These are phyloP conservation scores for Aspergillus neotritici DNA, from an alignment of 2,329 filamentous ascomycete species.

Conservation along the genomic window DNA sequence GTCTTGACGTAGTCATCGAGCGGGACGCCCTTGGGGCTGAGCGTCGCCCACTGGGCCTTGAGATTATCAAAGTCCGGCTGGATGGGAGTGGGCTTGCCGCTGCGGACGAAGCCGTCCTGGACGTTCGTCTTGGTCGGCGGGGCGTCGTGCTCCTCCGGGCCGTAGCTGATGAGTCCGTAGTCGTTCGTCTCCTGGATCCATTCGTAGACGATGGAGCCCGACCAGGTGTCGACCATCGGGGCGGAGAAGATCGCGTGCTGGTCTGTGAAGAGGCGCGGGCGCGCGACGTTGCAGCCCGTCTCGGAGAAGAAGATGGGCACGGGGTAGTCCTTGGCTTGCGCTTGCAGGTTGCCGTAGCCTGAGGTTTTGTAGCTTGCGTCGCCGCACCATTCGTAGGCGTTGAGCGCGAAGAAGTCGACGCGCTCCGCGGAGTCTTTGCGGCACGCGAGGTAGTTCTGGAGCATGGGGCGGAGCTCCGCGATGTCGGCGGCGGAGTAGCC, in stretches of 20 bases:
- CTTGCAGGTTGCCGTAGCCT: slow-evolving; percentile 65
- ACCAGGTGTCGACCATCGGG: slow-evolving; percentile 65
- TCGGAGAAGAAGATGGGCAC: slow-evolving; percentile 90
- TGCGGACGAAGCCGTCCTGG: slow-evolving; percentile 62
- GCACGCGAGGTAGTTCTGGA: slow-evolving; percentile 73
- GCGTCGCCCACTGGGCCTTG: slow-evolving; percentile 66
- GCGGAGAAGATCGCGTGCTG: slow-evolving; percentile 70
- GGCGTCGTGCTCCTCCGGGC: slow-evolving; percentile 51
- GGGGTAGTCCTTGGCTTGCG: slow-evolving; percentile 62
- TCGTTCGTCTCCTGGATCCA: slow-evolving; percentile 82
- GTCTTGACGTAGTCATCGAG: slow-evolving; percentile 61
- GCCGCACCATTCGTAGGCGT: slow-evolving; percentile 79
- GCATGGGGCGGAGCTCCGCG: slow-evolving; percentile 58
- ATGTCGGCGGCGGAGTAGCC: slow-evolving; percentile 88
- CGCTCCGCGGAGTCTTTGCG: slow-evolving; percentile 61
- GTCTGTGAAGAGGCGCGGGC: slow-evolving; percentile 48
- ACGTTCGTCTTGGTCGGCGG: slow-evolving; percentile 51
- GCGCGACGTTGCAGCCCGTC: slow-evolving; percentile 66
- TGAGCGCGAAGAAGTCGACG: slow-evolving; percentile 78
- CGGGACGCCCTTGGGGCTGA: slow-evolving; percentile 63
- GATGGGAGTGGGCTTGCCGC: slow-evolving; percentile 67
- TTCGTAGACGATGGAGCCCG: slow-evolving; percentile 79
- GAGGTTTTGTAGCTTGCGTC: slow-evolving; percentile 51
- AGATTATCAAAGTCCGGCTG: slow-evolving; percentile 74
- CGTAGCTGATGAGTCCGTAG: slow-evolving; percentile 77